A percentile compares a stretch with the other conserved stretches of the same genome.
phyloP scores from a whole-genome alignment of 495 filamentous ascomycete genomes.

The Darksidea phi region DNA sequence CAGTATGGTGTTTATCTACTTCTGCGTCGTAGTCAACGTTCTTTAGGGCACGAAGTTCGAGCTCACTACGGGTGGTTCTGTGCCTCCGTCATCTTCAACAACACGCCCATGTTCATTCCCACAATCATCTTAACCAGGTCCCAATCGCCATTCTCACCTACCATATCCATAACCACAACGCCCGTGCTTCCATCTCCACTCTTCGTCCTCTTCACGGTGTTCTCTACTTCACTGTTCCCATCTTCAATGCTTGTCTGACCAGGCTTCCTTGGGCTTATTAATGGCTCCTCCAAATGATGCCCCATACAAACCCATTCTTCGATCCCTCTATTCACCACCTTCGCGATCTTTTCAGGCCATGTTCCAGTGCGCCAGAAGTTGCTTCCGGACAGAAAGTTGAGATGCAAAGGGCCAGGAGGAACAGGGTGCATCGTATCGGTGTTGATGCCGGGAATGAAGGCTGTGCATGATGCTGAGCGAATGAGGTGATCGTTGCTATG shows the following conservation, averaged over 20 bases:
- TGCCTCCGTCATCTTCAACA: constrained; percentile 52
- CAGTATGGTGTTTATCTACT: too few species aligned
- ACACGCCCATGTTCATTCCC: constrained; percentile 74
- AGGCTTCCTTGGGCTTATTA: constrained; percentile 38
- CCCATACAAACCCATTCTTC: constrained; percentile 72
- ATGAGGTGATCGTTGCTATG: constrained; percentile 71
- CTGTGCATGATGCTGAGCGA: constrained; percentile 58
- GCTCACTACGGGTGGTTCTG: constrained; percentile 7
- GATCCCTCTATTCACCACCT: constrained; percentile 86
- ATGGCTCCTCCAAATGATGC: constrained; percentile 49
- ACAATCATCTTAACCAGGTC: constrained; percentile 86
- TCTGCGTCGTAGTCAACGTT: neutral
- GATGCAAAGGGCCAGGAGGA: constrained; percentile 61
- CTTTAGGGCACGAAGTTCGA: neutral
- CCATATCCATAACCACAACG: constrained; percentile 90
- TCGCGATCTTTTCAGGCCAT: constrained; percentile 94
- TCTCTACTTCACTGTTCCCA: constrained; percentile 28
- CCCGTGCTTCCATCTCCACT: constrained; percentile 82
- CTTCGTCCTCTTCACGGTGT: constrained; percentile 31
- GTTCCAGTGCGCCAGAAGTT: constrained; percentile 91
- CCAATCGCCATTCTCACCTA: constrained; percentile 88
- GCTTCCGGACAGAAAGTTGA: constrained; percentile 87
- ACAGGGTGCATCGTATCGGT: constrained; percentile 46
- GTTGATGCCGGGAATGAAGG: constrained; percentile 42
- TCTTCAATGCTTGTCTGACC: constrained; percentile 40